These are phyloP conservation scores for Solanum pinnatisectum DNA, from an alignment of 257 asterid species.

Conservation along the genomic window DNA sequence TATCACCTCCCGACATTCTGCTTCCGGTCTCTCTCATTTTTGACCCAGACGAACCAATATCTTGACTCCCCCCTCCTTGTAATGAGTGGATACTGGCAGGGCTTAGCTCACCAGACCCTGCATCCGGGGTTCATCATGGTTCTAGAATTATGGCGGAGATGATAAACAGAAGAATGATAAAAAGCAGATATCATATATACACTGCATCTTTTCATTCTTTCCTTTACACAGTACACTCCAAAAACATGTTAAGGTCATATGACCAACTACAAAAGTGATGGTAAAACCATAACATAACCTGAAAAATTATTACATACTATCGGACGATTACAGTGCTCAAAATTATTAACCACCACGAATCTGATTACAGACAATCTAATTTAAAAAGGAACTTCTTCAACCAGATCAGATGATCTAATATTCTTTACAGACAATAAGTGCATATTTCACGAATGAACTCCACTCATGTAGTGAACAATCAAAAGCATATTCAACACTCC, in stretches of 20 bases:
- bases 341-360: background rate
- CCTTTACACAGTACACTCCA: background rate
- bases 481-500: background rate
- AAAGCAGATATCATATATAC: background rate
- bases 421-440: background rate
- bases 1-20: constrained; percentile 17
- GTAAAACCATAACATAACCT: background rate
- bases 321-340: background rate
- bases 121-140: background rate
- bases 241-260: background rate
- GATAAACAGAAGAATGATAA: background rate
- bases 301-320: background rate
- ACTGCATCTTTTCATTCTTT: background rate
- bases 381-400: background rate
- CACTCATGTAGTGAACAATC: background rate
- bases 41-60: constrained; percentile 26
- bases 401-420: background rate
- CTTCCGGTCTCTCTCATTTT: constrained; percentile 22
- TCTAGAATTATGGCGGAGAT: background rate
- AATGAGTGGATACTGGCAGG: constrained; percentile 53
- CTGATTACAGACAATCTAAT: background rate
- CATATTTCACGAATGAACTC: background rate
- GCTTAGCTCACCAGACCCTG: constrained; percentile 67
- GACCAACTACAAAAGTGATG: background rate
- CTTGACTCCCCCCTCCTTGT: constrained; percentile 34